phyloP scores from a whole-genome alignment of 1,284 basidiomycete genomes.

The Ustilago crameri region DNA sequence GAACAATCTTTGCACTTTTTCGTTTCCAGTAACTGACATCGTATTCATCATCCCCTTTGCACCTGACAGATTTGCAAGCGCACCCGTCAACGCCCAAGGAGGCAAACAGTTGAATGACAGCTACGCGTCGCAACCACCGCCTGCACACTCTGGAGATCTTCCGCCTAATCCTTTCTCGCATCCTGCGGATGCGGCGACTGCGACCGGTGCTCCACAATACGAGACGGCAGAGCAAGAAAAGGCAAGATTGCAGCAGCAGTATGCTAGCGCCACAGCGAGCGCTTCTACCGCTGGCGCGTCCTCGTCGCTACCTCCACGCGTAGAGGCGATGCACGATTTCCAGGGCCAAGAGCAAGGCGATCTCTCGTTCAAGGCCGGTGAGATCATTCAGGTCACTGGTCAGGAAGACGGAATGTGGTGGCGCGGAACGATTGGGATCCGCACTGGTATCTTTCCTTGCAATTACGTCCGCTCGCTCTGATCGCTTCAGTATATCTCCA shows the following conservation, averaged over 20 bases:
- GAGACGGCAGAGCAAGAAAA: conserved; percentile 45
- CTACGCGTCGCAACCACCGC: background rate
- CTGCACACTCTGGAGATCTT: background rate
- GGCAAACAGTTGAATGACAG: conserved; percentile 28
- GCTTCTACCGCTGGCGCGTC: background rate
- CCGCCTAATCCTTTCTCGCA: conserved; percentile 31
- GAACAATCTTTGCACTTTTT: background rate
- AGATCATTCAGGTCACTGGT: conserved; percentile 39
- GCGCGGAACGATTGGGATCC: conserved; percentile 24
- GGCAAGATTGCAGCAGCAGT: conserved; percentile 39
- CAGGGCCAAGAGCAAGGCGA: conserved; percentile 32
- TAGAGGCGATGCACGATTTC: conserved; percentile 40
- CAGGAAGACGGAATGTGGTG: conserved; percentile 50
- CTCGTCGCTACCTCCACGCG: conserved; percentile 15
- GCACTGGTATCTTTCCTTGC: conserved; percentile 38
- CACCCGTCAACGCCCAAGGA: conserved; percentile 30
- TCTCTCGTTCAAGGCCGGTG: conserved; percentile 30
- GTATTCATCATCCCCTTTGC: no score
- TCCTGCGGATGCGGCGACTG: conserved; percentile 14
- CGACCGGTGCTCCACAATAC: conserved; percentile 4
- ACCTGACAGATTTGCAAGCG: conserved; percentile 26
- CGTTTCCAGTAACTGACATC: no score
- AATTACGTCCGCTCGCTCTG: conserved; percentile 31
- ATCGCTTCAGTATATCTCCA: no score
- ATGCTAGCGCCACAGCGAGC: conserved; percentile 1